phyloP scores from a whole-genome alignment of 139 green algal genomes.

The Volvox africanus region DNA sequence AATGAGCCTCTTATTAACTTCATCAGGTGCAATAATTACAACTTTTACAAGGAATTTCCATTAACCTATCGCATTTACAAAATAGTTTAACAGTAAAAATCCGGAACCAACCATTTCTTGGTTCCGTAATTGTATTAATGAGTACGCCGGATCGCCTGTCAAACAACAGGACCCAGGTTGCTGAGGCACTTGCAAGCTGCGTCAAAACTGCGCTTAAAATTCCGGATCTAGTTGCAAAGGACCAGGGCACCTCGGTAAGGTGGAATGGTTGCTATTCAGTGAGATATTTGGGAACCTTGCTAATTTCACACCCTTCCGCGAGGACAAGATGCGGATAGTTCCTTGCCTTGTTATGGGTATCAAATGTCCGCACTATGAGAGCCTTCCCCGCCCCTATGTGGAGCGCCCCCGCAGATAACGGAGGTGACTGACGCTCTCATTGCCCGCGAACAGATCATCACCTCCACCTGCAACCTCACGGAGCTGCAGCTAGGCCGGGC shows the following conservation, averaged over 20 bases:
- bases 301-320: too few species aligned
- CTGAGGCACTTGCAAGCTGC: constrained; percentile 7
- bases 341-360: too few species aligned
- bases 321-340: too few species aligned
- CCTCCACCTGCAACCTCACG: neutral
- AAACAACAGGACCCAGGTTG: neutral
- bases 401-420: neutral
- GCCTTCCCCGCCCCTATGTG: too few species aligned
- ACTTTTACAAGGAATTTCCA: too few species aligned
- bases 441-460: neutral
- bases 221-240: neutral
- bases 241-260: constrained; percentile 20
- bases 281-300: too few species aligned
- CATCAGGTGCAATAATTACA: neutral
- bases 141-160: constrained; percentile 17
- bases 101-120: neutral
- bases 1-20: neutral
- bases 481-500: constrained; percentile 7
- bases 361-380: too few species aligned
- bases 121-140: neutral
- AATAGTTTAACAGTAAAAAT: too few species aligned
- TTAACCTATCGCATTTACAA: too few species aligned
- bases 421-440: neutral
- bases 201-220: constrained; percentile 4
- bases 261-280: too few species aligned